phyloP scores from a whole-genome alignment of 139 green algal species.

The Zygnema cylindricum region DNA sequence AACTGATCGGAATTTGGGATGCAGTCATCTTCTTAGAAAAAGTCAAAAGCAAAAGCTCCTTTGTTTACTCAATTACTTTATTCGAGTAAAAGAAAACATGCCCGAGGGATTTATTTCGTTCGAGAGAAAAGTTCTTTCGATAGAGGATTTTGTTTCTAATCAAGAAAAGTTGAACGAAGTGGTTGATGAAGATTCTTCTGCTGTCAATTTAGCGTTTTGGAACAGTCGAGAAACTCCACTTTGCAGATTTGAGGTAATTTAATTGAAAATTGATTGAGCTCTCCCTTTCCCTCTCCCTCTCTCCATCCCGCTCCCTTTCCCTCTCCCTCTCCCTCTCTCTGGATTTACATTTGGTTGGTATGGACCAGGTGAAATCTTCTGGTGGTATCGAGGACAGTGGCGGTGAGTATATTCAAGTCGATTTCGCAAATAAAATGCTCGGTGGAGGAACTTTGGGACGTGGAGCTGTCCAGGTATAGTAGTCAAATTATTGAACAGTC shows the following conservation, averaged over 20 bases:
- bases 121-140: conserved; percentile 54
- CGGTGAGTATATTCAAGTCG: conserved; percentile 11
- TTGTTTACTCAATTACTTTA: conserved; percentile 53
- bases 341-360: neutral
- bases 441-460: conserved; percentile 35
- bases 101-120: conserved; percentile 37
- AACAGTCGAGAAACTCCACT: no score
- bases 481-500: neutral
- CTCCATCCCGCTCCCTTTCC: no score
- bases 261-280: conserved; percentile 2
- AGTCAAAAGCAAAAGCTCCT: conserved; percentile 40
- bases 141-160: no score
- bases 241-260: no score
- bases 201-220: no score
- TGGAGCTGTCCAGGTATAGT: conserved; percentile 39
- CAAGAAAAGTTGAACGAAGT: no score
- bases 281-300: no score
- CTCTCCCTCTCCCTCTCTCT: no score
- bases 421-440: conserved; percentile 46
- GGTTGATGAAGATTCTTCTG: no score
- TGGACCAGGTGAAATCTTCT: conserved; percentile 10
- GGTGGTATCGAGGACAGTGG: conserved; percentile 42
- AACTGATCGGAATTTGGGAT: neutral
- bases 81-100: neutral
- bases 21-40: neutral